Percentiles rank a stretch among this genome's conserved stretches.
phyloP scores from a whole-genome alignment of 1,139 yeast species.

The Wickerhamomyces sp. region DNA sequence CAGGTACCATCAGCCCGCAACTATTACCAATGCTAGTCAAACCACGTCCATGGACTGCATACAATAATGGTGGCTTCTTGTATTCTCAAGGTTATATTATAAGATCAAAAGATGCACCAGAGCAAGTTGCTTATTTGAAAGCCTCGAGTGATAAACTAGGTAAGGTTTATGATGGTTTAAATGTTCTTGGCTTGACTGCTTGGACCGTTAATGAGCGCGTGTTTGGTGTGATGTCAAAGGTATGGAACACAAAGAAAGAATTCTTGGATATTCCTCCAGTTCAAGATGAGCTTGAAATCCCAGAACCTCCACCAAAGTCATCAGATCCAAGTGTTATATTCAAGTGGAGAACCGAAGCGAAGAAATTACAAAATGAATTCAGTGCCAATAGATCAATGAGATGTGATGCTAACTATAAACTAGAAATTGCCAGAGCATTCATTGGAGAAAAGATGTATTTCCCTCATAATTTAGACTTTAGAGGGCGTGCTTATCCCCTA shows the following conservation, averaged over 20 bases:
- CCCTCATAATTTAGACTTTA: slow-evolving; percentile 90
- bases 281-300: slow-evolving; percentile 47
- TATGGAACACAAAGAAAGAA: slow-evolving; percentile 82
- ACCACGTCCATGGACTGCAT: slow-evolving; percentile 82
- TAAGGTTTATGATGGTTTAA: slow-evolving; percentile 72
- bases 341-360: slow-evolving; percentile 62
- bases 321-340: slow-evolving; percentile 64
- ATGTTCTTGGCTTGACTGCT: slow-evolving; percentile 81
- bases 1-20: slow-evolving; percentile 79
- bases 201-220: slow-evolving; percentile 86
- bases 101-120: slow-evolving; percentile 82
- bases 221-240: slow-evolving; percentile 62
- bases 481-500: slow-evolving; percentile 95
- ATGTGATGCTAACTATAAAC: slow-evolving; percentile 88
- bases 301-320: slow-evolving; percentile 60
- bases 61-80: slow-evolving; percentile 80
- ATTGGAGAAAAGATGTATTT: slow-evolving; percentile 84
- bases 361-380: slow-evolving; percentile 52
- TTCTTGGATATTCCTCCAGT: slow-evolving; percentile 79
- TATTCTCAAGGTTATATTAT: slow-evolving; percentile 60
- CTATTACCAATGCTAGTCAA: slow-evolving; percentile 86
- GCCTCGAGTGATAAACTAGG: slow-evolving; percentile 75
- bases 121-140: slow-evolving; percentile 79
- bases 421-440: slow-evolving; percentile 93
- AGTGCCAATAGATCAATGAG: slow-evolving; percentile 76